Conservation (phyloP, 768 basidiomycete genomes). For the Auriculariales sp. region DNA sequence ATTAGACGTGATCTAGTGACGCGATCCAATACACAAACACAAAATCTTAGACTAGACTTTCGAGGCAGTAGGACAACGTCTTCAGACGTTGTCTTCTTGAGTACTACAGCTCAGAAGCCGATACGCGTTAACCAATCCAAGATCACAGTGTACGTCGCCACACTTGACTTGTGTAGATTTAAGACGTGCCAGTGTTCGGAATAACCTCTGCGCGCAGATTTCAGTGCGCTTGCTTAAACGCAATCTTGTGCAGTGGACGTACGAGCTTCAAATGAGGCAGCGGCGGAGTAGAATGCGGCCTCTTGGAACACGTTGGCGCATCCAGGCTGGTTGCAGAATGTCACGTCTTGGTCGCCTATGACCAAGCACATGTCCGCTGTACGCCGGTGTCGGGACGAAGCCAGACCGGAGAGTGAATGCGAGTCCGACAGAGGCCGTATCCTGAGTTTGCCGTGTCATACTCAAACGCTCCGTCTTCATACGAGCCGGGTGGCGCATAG, state of each 20-base stretch:
- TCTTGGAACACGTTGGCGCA: too few relatives aligned
- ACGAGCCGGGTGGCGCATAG: neutral
- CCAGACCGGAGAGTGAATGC: neutral
- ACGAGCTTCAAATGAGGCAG: neutral
- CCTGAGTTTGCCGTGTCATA: neutral
- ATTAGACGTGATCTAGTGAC: too few relatives aligned
- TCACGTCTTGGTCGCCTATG: neutral
- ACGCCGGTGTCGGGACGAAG: neutral
- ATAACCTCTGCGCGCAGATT: neutral
- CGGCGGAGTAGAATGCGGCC: neutral
- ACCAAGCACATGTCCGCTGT: neutral
- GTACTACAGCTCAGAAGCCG: conserved; percentile 1
- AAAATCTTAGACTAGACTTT: too few relatives aligned
- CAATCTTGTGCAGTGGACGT: neutral
- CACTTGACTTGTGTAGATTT: neutral
- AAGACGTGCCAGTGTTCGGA: neutral
- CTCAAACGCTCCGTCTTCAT: neutral
- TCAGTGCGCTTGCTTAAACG: neutral
- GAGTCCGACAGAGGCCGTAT: neutral
- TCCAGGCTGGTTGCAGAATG: too few relatives aligned
- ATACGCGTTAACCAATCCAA: neutral
- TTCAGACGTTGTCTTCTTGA: too few relatives aligned
- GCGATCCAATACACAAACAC: too few relatives aligned
- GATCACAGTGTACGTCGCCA: neutral
- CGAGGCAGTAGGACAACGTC: too few relatives aligned